These are phyloP conservation scores for Suillus bovinus DNA, from an alignment of 768 basidiomycete species.

Conservation along the genomic window DNA sequence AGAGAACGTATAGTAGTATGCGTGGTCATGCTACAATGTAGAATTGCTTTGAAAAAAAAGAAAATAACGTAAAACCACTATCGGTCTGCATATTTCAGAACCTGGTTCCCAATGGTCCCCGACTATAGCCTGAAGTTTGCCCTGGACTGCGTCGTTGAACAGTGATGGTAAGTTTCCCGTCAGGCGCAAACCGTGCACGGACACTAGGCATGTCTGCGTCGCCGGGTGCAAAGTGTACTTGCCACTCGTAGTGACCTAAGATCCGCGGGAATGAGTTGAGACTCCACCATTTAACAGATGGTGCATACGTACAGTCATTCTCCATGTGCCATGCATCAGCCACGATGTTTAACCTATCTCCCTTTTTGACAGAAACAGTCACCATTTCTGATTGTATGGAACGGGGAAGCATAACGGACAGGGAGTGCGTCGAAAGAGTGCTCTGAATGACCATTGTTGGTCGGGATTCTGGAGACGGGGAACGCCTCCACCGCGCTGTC, in stretches of 20 bases:
- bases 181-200: slow-evolving; percentile 48
- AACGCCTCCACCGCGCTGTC: slow-evolving; percentile 31
- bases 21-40: not conserved
- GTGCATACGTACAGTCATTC: slow-evolving; percentile 49
- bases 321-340: slow-evolving; percentile 67
- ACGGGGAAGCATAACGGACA: slow-evolving; percentile 50
- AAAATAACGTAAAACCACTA: not conserved
- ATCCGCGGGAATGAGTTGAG: not conserved
- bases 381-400: slow-evolving; percentile 61
- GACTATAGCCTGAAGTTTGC: slow-evolving; percentile 22
- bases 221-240: slow-evolving; percentile 50
- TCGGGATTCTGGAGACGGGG: slow-evolving; percentile 33
- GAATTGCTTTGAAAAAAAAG: not conserved
- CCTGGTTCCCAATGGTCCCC: slow-evolving; percentile 26
- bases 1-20: not conserved
- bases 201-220: slow-evolving; percentile 57
- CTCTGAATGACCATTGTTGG: slow-evolving; percentile 49
- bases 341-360: slow-evolving; percentile 54
- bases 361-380: slow-evolving; percentile 59
- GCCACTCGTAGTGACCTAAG: slow-evolving; percentile 64
- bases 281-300: slow-evolving; percentile 2
- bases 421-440: slow-evolving; percentile 40
- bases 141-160: slow-evolving; percentile 35
- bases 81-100: slow-evolving; percentile 26
- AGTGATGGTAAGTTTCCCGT: slow-evolving; percentile 49